Evolutionary conservation across 495 filamentous ascomycete genomes (phyloP).

Genomic region (Chaetomium cochliodes): DNA sequence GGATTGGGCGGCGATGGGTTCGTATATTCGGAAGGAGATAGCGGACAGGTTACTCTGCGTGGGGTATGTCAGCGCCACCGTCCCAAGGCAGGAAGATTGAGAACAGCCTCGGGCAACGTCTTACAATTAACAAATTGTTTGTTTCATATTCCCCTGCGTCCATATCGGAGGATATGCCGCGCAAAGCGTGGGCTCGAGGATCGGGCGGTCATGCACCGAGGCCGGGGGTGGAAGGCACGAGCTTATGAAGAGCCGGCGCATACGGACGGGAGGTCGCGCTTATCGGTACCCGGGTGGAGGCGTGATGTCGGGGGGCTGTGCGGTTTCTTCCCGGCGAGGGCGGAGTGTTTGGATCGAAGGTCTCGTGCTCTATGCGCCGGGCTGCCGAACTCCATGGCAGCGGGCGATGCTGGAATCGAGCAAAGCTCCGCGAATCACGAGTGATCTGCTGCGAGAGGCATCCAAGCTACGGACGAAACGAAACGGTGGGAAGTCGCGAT

Average conservation of each 20-base stretch:
- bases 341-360: slow-evolving; percentile 18
- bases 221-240: slow-evolving; percentile 19
- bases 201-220: slow-evolving; percentile 31
- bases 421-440: slow-evolving; percentile 24
- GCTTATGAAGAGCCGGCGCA: slow-evolving; percentile 24
- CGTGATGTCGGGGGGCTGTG: slow-evolving; percentile 5
- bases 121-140: slow-evolving; percentile 52
- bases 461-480: slow-evolving; percentile 12
- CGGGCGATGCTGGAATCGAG: slow-evolving; percentile 15
- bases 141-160: slow-evolving; percentile 55
- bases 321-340: slow-evolving; percentile 6
- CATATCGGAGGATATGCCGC: slow-evolving; percentile 44
- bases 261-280: slow-evolving; percentile 18
- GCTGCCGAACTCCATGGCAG: slow-evolving; percentile 37
- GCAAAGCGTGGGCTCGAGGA: slow-evolving; percentile 20
- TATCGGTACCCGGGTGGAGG: slow-evolving; percentile 4
- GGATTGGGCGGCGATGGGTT: slow-evolving; percentile 41
- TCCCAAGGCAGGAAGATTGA: background rate
- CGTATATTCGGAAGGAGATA: slow-evolving; percentile 49
- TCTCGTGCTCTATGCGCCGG: slow-evolving; percentile 28
- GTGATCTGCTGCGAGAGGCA: slow-evolving; percentile 19
- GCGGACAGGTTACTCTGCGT: slow-evolving; percentile 48
- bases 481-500: background rate
- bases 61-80: slow-evolving; percentile 23
- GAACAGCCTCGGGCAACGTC: slow-evolving; percentile 12